Evolutionary conservation across 78 protist genomes (phyloP).

Genomic region (Polysphondylium violaceum): DNA sequence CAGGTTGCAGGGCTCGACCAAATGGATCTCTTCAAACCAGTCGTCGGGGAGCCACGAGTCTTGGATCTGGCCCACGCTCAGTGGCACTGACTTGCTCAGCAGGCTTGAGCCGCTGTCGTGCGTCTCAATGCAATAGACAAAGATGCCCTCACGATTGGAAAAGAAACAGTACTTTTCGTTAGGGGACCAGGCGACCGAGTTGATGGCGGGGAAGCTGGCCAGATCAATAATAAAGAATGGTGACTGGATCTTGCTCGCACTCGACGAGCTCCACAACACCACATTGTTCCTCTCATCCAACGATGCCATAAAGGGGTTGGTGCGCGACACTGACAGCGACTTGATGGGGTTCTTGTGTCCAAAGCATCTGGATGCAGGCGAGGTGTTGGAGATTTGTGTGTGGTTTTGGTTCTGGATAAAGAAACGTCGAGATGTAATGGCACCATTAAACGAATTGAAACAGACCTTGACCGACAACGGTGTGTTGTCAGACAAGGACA

Average conservation of each 20-base stretch:
- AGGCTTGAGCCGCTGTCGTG: background rate
- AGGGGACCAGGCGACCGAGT: constrained; percentile 60
- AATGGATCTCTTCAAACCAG: constrained; percentile 41
- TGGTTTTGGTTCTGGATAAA: constrained; percentile 66
- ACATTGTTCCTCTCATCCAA: constrained; percentile 39
- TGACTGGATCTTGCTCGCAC: constrained; percentile 28
- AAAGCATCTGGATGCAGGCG: constrained; percentile 50
- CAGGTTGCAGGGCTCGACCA: constrained; percentile 28
- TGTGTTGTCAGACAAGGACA: constrained; percentile 50
- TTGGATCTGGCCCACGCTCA: constrained; percentile 27
- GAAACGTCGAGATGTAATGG: constrained; percentile 56
- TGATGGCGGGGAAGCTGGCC: constrained; percentile 12
- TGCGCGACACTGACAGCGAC: background rate
- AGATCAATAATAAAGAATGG: constrained; percentile 29
- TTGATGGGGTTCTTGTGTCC: constrained; percentile 37
- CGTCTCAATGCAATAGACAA: constrained; percentile 38
- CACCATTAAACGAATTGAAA: constrained; percentile 69
- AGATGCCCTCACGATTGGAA: constrained; percentile 43
- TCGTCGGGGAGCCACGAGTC: constrained; percentile 37
- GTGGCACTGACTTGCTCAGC: background rate
- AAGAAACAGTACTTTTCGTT: constrained; percentile 25
- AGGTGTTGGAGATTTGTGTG: constrained; percentile 55
- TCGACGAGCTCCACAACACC: constrained; percentile 36
- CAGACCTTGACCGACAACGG: constrained; percentile 48
- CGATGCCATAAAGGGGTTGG: constrained; percentile 24